Conservation (phyloP, 2,329 filamentous ascomycete species). For the Arthrobotrys musiformis region DNA sequence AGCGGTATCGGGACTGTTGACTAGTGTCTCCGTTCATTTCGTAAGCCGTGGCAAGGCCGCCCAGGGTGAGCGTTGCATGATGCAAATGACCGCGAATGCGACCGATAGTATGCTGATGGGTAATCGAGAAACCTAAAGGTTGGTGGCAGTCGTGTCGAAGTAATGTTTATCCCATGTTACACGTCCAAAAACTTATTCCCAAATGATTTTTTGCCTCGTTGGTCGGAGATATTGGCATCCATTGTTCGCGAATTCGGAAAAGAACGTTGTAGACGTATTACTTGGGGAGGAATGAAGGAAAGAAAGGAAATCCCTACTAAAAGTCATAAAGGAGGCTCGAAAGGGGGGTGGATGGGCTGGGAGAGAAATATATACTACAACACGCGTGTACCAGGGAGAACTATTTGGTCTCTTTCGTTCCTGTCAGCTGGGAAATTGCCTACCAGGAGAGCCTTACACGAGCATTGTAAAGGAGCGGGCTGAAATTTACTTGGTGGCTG, state of each 20-base stretch:
- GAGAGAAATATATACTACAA: constrained; percentile 45
- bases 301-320: not conserved
- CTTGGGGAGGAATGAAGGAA: not conserved
- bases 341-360: not conserved
- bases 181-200: not conserved
- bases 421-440: constrained; percentile 44
- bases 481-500: constrained; percentile 30
- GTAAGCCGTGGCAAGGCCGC: not conserved
- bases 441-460: constrained; percentile 5
- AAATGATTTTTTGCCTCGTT: not conserved
- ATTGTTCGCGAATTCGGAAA: not conserved
- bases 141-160: not conserved
- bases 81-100: constrained; percentile 7
- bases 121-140: not conserved
- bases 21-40: not conserved
- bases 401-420: not conserved
- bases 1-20: not conserved
- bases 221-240: not conserved
- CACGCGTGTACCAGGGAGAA: constrained; percentile 13
- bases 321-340: constrained; percentile 9
- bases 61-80: constrained; percentile 15
- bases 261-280: not conserved
- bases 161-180: not conserved
- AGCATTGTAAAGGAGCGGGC: constrained; percentile 18
- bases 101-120: constrained; percentile 8